Base-by-base conservation (phyloP, 2,329 filamentous ascomycete species). In the Colletotrichum eremochloae region DNA sequence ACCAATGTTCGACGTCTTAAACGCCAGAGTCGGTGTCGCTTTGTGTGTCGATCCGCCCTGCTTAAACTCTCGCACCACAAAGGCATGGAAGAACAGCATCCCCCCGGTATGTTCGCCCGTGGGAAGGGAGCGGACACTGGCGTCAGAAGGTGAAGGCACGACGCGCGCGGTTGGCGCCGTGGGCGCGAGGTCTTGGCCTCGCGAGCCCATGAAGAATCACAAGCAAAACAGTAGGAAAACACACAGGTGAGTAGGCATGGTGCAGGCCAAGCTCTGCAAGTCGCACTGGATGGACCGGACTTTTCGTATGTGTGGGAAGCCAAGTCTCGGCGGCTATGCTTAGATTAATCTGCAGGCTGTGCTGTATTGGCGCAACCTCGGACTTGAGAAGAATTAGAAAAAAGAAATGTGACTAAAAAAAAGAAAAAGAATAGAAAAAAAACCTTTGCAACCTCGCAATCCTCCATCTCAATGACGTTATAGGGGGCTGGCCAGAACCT, bases 381-480 rank as follows among this genome's bases (percentile, higher is more conserved):
- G 20, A 36, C 18, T 29, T 53, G 24, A 24, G 24, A 24, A 24
- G 24, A 24, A 24, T 24, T 18, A 5, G 18, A 6, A 15, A 44
- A 44, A 44, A 44, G 42, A 12, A 44, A 20, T 15, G 18, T 18
- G 14, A 24, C 24, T 24, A 24, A 24, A 24, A 24, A 20, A 20
- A 20, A 20, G 18, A 20, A 8, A 3, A 9, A 9, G 24, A 36
- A 20, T 6, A 48, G 36, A 50, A 68, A 68, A 36, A 2, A 5
- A 5, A 29, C 7, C 18, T 61, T 15, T 24, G n/a, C 24, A 20
- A 11, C 42, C 60, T 69, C 69, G 69, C 60, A 38, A 69, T 69
- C 18, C n/a, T 56, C 38, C 33, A 46, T n/a, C 38, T 55, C 53
- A 42, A 72, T 72, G 52, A 46, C 66, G 69, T 72, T 69, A 61